phyloP scores from a whole-genome alignment of 2,329 filamentous ascomycete species.

The Aureobasidium sp. region DNA sequence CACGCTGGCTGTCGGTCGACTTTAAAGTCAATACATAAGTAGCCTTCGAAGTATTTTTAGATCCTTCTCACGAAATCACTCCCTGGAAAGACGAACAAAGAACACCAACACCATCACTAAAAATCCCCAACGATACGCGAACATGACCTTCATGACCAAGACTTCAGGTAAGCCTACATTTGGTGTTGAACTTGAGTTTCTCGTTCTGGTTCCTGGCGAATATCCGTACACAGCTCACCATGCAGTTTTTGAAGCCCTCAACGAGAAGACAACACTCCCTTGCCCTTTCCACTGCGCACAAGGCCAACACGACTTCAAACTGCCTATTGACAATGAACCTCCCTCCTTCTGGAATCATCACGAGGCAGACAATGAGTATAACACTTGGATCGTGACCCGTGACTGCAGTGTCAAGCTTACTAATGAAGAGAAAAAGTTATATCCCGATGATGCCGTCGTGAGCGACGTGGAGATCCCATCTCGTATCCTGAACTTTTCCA shows the following conservation, averaged over 20 bases:
- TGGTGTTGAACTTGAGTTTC: slow-evolving; percentile 2
- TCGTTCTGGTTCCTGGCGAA: background rate
- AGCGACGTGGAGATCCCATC: background rate
- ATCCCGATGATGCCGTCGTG: background rate
- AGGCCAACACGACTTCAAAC: background rate
- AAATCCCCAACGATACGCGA: background rate
- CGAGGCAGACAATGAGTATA: background rate
- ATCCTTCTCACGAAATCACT: no score
- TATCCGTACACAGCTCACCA: background rate
- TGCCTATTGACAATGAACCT: background rate
- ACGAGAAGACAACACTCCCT: background rate
- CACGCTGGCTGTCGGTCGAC: background rate
- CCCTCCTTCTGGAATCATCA: background rate
- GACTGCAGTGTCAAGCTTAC: background rate
- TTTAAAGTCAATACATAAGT: background rate
- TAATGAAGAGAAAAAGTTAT: background rate
- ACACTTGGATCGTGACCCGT: background rate
- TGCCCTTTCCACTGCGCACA: background rate
- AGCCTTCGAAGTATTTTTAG: background rate
- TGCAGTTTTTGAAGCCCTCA: background rate
- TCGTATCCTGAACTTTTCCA: background rate
- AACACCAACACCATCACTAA: background rate
- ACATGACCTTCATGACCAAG: background rate
- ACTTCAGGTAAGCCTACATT: slow-evolving; percentile 7
- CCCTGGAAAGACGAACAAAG: background rate